These are phyloP conservation scores for Chlorella sorokiniana DNA, from an alignment of 139 green algal genomes.

Conservation along the genomic window DNA sequence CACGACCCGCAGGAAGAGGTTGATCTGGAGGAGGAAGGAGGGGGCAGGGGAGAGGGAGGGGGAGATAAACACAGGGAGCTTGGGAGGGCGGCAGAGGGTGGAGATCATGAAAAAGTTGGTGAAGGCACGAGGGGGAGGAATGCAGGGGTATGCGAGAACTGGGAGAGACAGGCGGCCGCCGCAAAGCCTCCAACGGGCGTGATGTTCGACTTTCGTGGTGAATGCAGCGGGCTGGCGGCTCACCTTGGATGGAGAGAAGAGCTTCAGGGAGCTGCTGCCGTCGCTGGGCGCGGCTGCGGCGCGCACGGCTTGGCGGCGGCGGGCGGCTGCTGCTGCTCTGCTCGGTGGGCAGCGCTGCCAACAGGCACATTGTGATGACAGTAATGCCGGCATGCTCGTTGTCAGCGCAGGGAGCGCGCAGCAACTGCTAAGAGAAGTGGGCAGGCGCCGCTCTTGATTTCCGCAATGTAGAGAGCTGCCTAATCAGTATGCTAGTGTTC, in stretches of 20 bases:
- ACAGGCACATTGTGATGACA: background rate
- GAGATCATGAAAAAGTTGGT: too few species aligned
- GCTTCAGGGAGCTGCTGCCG: conserved; percentile 32
- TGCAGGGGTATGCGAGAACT: too few species aligned
- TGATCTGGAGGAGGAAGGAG: conserved; percentile 77
- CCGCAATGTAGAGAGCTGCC: too few species aligned
- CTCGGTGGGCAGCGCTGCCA: background rate
- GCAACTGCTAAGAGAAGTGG: too few species aligned
- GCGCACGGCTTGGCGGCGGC: background rate
- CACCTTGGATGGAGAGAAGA: conserved; percentile 89
- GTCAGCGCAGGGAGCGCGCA: background rate
- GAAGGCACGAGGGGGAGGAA: too few species aligned
- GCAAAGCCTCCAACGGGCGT: background rate
- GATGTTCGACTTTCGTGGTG: background rate
- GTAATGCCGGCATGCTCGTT: background rate
- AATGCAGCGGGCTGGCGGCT: background rate
- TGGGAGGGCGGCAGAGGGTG: too few species aligned
- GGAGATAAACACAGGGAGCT: background rate
- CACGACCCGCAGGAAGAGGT: conserved; percentile 94
- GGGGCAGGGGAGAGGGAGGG: background rate
- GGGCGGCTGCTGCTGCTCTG: background rate
- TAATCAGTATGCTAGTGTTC: too few species aligned
- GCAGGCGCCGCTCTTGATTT: too few species aligned
- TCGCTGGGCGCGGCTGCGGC: background rate
- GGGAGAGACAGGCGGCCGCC: too few species aligned